Evolutionary conservation across 2,329 filamentous ascomycete genomes (phyloP), one percentile per base, ranked within the genome.

Genomic region (Pestalotiopsis sp.): DNA sequence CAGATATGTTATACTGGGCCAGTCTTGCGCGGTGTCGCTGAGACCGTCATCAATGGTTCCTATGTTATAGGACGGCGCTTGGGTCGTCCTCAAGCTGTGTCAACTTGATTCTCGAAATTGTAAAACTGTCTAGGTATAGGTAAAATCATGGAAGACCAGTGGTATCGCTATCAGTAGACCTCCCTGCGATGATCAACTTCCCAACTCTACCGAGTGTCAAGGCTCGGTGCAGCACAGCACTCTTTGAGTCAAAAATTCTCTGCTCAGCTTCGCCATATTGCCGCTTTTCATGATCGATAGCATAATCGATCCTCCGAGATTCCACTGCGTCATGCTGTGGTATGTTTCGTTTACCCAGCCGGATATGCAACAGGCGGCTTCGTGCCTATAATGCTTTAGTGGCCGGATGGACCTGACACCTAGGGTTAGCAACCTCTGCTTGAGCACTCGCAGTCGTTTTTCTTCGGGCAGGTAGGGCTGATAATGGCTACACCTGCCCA

Each of bases 221-320:
- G 31, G 31, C 31, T 36, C 31, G 31, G 7, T 36, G 31, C 31
- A 36, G 7, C 31, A 36, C 31, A 36, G 31, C 6, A 36, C 31
- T 36, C 31, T 36, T 36, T 36, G 31, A 36, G 31, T 36, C 7
- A 36, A 36, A 9, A 36, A 36, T 36, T 36, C 31, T 36, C 31
- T 36, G 31, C 7, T 49, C 13, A n/a, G n/a, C 41, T 49, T 14
- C 41, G n/a, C 13, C 41, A 14, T 14, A 17, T n/a, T 49, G 13
- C 68, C 68, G 68, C 63, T 38, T 66, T 67, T 67, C 59, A 68
- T 60, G 52, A 69, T 57, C 41, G 4, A 14, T 11, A 31, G 14
- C 5, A 36, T 52, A 39, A 11, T 64, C 25, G n/a, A 52, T 17
- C 45, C 45, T 52, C 45, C 14, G 45, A 9, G 14, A 52, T 9